phyloP scores from a whole-genome alignment of 345 rosid genomes.

The Eucalyptus curtisii region DNA sequence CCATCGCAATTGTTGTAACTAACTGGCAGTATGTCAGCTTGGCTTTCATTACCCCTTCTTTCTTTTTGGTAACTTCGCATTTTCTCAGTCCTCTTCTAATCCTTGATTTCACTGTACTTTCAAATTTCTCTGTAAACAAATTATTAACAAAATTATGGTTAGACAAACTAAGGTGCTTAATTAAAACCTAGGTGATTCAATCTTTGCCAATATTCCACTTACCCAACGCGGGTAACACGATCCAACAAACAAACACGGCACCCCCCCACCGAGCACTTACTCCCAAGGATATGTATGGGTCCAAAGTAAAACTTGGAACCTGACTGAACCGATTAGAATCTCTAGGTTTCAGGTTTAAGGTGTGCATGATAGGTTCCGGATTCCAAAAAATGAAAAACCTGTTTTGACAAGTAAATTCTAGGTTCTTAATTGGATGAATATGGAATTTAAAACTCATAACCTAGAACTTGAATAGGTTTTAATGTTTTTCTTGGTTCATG shows the following conservation, averaged over 20 bases:
- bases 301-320: too few species aligned
- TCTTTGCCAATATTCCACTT: background rate
- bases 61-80: background rate
- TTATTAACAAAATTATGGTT: background rate
- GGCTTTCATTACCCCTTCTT: background rate
- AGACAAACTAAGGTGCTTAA: background rate
- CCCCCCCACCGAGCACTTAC: too few species aligned
- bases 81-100: background rate
- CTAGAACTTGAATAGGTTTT: too few species aligned
- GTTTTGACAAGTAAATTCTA: rapidly evolving
- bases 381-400: too few species aligned
- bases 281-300: too few species aligned
- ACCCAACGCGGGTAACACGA: background rate
- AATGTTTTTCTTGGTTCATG: too few species aligned
- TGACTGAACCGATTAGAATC: too few species aligned
- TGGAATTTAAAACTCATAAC: rapidly evolving
- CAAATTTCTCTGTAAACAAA: background rate
- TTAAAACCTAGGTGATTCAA: background rate
- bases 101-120: background rate
- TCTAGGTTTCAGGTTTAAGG: too few species aligned
- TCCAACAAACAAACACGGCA: too few species aligned
- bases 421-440: too few species aligned
- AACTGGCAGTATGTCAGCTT: background rate
- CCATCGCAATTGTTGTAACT: background rate
- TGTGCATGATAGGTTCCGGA: rapidly evolving